Evolutionary conservation across 352 stramenopile species (phyloP).

Genomic region (Phytopythium boreale): DNA sequence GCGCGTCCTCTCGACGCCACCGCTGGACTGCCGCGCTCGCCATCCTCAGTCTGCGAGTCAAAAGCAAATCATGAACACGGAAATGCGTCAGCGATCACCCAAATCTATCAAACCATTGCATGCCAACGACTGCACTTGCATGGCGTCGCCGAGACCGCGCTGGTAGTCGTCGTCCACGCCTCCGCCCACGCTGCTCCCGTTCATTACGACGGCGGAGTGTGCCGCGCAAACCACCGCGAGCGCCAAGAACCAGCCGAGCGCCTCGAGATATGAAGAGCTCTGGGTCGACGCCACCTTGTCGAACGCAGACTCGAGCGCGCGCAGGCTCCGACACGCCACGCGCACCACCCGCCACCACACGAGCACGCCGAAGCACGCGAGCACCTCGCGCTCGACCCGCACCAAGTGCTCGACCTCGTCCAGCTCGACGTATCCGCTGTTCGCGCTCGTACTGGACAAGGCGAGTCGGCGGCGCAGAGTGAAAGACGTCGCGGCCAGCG

Average conservation of each 20-base stretch:
- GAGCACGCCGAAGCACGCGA: slow-evolving; percentile 35
- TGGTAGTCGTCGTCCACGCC: background rate
- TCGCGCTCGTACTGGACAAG: slow-evolving; percentile 2
- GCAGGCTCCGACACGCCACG: slow-evolving; percentile 35
- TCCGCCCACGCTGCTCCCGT: background rate
- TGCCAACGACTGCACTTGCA: background rate
- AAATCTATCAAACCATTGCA: background rate
- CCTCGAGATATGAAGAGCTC: background rate
- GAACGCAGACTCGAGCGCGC: slow-evolving; percentile 36
- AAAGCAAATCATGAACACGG: background rate
- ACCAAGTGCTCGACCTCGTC: slow-evolving; percentile 21
- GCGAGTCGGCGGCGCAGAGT: slow-evolving; percentile 33
- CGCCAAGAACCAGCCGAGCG: slow-evolving; percentile 2
- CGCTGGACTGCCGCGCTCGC: slow-evolving; percentile 1
- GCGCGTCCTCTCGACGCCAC: background rate
- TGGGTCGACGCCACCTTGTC: slow-evolving; percentile 43
- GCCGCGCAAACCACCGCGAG: background rate
- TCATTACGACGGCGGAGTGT: background rate
- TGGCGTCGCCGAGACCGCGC: background rate
- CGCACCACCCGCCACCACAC: slow-evolving; percentile 65
- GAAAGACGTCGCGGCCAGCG: slow-evolving; percentile 31
- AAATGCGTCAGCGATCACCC: background rate
- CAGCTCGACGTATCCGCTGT: slow-evolving; percentile 36
- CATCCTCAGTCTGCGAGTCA: background rate
- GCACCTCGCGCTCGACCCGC: slow-evolving; percentile 29